Percentiles rank a stretch among this genome's conserved stretches.
Conservation (phyloP, 2,329 filamentous ascomycete genomes). For the Fusarium sp. region DNA sequence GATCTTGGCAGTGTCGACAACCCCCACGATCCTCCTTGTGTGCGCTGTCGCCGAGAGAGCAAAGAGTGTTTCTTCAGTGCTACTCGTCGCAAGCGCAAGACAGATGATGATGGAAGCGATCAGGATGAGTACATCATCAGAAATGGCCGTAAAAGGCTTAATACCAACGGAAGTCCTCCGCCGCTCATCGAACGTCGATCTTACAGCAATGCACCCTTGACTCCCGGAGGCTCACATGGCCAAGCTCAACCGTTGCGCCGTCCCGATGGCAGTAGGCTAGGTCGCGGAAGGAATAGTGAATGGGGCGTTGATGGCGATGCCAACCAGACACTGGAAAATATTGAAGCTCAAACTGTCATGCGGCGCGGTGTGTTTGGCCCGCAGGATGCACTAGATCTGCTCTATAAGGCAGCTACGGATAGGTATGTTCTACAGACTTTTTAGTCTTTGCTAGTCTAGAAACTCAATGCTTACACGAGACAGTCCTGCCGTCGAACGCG, state of each 20-base stretch:
- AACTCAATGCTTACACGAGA: constrained; percentile 14
- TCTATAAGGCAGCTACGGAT: constrained; percentile 86
- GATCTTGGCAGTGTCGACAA: constrained; percentile 85
- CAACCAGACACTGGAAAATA: constrained; percentile 71
- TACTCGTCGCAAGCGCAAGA: constrained; percentile 91
- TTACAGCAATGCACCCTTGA: constrained; percentile 67
- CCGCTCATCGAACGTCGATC: constrained; percentile 57
- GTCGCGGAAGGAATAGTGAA: constrained; percentile 47
- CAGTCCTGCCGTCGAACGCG: constrained; percentile 41
- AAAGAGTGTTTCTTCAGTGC: constrained; percentile 98
- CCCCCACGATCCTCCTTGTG: constrained; percentile 92
- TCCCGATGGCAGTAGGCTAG: constrained; percentile 58
- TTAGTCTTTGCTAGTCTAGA: not conserved
- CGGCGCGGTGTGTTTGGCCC: constrained; percentile 83
- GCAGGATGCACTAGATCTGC: constrained; percentile 89
- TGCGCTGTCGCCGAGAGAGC: constrained; percentile 91
- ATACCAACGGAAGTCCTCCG: constrained; percentile 59
- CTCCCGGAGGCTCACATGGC: constrained; percentile 73
- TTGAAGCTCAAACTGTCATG: constrained; percentile 74
- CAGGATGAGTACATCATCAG: constrained; percentile 76
- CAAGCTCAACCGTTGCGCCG: constrained; percentile 73
- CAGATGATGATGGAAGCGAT: constrained; percentile 64
- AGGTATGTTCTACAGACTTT: constrained; percentile 55
- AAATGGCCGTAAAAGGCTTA: constrained; percentile 77
- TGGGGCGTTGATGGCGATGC: constrained; percentile 62